Evolutionary conservation across 352 stramenopile genomes (phyloP).

Genomic region (Phytopythium montanum): DNA sequence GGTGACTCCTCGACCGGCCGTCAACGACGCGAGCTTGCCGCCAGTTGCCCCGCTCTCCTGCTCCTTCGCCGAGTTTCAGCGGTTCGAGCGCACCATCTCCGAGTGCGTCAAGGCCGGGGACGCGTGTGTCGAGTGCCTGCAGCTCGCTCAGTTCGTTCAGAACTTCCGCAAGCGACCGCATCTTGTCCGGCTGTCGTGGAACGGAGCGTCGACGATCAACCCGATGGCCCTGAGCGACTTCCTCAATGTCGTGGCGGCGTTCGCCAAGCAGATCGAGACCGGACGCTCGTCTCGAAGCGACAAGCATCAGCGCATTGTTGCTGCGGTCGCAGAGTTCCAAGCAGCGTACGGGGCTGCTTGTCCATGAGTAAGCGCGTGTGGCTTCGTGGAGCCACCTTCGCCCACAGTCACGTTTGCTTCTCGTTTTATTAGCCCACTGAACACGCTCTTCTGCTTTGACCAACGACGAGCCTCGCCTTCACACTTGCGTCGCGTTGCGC

Average conservation of each 20-base stretch:
- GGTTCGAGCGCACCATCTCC: neutral
- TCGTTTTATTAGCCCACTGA: no score
- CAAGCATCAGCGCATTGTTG: neutral
- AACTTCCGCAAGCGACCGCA: slow-evolving; percentile 5
- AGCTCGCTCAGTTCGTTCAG: slow-evolving; percentile 3
- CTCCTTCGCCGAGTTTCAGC: slow-evolving; percentile 5
- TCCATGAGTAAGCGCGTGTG: neutral
- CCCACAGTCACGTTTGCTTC: neutral
- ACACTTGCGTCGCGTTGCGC: no score
- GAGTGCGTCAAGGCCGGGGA: neutral
- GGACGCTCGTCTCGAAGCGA: neutral
- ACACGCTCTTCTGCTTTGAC: no score
- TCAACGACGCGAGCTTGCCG: neutral
- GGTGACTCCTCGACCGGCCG: neutral
- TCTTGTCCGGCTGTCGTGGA: slow-evolving; percentile 2
- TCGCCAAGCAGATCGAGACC: neutral
- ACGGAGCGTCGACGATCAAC: slow-evolving; percentile 1
- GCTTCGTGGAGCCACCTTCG: neutral
- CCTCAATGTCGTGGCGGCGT: neutral
- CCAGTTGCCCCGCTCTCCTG: neutral
- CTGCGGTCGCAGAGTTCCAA: neutral
- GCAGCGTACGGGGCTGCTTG: neutral
- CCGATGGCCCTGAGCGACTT: neutral
- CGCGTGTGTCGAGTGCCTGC: neutral
- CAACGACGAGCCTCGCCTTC: no score